Conservation (phyloP, 768 basidiomycete species). For the Sarcodon aspratus region DNA sequence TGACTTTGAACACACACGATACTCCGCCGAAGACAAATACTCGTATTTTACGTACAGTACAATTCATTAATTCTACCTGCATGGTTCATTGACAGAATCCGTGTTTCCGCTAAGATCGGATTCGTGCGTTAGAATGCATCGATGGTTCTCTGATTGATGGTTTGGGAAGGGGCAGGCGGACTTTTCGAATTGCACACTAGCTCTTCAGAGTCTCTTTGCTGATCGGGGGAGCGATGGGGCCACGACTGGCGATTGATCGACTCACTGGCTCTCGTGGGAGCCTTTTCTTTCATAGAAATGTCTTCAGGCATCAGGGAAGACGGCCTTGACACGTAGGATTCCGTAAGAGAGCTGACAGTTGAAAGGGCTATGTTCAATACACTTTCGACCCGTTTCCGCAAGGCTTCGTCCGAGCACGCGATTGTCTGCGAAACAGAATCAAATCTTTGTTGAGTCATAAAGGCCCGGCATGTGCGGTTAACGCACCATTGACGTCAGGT, state of each 20-base stretch:
- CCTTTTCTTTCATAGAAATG: too few relatives aligned
- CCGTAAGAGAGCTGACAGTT: slow-evolving; percentile 66
- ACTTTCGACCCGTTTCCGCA: slow-evolving; percentile 75
- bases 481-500: slow-evolving; percentile 73
- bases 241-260: slow-evolving; percentile 53
- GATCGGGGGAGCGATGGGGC: slow-evolving; percentile 57
- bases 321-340: slow-evolving; percentile 33
- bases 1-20: not conserved
- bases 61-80: slow-evolving; percentile 86
- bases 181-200: slow-evolving; percentile 51
- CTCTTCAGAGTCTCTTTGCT: slow-evolving; percentile 84
- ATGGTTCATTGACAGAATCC: slow-evolving; percentile 69
- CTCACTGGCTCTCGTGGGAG: slow-evolving; percentile 9
- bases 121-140: slow-evolving; percentile 72
- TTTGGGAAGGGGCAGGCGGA: slow-evolving; percentile 21
- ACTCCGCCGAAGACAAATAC: not conserved
- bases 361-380: slow-evolving; percentile 90
- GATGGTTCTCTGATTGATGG: slow-evolving; percentile 24
- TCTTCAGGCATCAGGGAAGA: too few relatives aligned
- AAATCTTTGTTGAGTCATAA: too few relatives aligned
- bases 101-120: slow-evolving; percentile 63
- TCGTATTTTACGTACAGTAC: slow-evolving; percentile 15
- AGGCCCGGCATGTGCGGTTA: too few relatives aligned
- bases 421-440: slow-evolving; percentile 33
- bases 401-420: slow-evolving; percentile 54